A percentile compares a stretch with the other conserved stretches of the same genome.
Conservation (phyloP, 306 rosid species). For the Hippophae tibetana region DNA sequence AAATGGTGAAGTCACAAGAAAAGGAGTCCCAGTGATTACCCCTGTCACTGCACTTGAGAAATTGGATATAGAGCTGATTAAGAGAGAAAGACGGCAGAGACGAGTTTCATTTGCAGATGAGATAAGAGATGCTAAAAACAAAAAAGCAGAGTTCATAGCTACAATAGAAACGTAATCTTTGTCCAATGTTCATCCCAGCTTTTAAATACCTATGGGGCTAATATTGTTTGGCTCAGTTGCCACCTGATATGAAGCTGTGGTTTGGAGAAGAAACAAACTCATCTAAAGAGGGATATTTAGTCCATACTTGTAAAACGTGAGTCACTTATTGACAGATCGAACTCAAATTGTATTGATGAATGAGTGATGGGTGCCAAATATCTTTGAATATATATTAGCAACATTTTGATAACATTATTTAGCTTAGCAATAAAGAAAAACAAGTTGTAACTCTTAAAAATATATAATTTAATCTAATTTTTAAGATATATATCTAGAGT, state of each 20-base stretch:
- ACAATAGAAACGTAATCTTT: slow-evolving; percentile 18
- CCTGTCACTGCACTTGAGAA: slow-evolving; percentile 32
- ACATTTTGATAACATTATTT: too few relatives aligned
- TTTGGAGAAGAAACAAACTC: too few relatives aligned
- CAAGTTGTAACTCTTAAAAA: too few relatives aligned
- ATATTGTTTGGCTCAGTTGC: not conserved
- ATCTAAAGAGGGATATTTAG: too few relatives aligned
- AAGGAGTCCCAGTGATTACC: slow-evolving; percentile 21
- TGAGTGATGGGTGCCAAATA: too few relatives aligned
- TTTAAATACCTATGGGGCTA: slow-evolving; percentile 3
- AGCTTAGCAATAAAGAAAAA: too few relatives aligned
- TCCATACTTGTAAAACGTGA: too few relatives aligned
- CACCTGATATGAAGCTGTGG: not conserved
- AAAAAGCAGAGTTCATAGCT: slow-evolving; percentile 30
- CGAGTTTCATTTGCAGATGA: slow-evolving; percentile 69
- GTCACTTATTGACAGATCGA: too few relatives aligned
- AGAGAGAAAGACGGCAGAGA: slow-evolving; percentile 40
- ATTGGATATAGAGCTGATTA: slow-evolving; percentile 60
- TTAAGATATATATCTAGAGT: too few relatives aligned
- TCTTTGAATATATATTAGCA: too few relatives aligned
- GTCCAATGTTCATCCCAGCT: slow-evolving; percentile 11
- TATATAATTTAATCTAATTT: too few relatives aligned
- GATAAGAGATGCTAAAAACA: slow-evolving; percentile 54
- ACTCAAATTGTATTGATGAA: too few relatives aligned
- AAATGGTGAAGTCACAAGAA: slow-evolving; percentile 21